Evolutionary conservation across 2,329 filamentous ascomycete genomes (phyloP).

Genomic region (Zasmidium cellare): DNA sequence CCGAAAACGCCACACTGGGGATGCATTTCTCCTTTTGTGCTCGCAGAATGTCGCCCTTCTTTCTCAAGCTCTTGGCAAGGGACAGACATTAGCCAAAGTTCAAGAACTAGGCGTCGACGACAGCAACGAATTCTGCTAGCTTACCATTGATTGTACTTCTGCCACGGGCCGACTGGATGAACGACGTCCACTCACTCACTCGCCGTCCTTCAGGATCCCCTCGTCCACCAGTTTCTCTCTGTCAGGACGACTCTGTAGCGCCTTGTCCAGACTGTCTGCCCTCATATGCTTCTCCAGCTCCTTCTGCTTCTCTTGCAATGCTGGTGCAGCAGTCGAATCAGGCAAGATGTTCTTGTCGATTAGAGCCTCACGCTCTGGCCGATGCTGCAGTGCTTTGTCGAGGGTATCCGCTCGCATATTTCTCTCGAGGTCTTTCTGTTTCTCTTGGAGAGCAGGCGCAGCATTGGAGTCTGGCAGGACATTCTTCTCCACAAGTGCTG

Average conservation of each 20-base stretch:
- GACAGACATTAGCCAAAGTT: no score
- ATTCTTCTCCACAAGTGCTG: conserved; percentile 80
- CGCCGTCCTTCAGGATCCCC: conserved; percentile 63
- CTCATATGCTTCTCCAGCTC: conserved; percentile 89
- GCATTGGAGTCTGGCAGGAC: conserved; percentile 79
- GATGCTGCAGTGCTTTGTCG: conserved; percentile 80
- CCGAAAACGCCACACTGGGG: neutral
- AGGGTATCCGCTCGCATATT: conserved; percentile 84
- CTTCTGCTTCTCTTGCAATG: conserved; percentile 75
- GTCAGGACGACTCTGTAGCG: conserved; percentile 73
- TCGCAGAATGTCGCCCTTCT: neutral
- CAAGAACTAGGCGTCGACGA: no score
- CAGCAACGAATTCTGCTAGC: no score
- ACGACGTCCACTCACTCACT: conserved; percentile 1
- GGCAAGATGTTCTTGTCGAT: conserved; percentile 79
- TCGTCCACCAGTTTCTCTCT: conserved; percentile 75
- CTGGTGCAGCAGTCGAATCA: conserved; percentile 72
- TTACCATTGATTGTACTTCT: conserved; percentile 9
- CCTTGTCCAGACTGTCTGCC: conserved; percentile 81
- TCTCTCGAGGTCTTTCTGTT: conserved; percentile 81
- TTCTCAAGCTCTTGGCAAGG: no score
- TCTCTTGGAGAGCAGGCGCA: conserved; percentile 75
- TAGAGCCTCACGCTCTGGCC: conserved; percentile 73
- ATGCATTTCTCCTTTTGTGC: neutral
- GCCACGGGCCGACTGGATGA: neutral